These are phyloP conservation scores for Platanthera guangdongensis DNA, from an alignment of 106 monocot genomes.

Conservation along the genomic window DNA sequence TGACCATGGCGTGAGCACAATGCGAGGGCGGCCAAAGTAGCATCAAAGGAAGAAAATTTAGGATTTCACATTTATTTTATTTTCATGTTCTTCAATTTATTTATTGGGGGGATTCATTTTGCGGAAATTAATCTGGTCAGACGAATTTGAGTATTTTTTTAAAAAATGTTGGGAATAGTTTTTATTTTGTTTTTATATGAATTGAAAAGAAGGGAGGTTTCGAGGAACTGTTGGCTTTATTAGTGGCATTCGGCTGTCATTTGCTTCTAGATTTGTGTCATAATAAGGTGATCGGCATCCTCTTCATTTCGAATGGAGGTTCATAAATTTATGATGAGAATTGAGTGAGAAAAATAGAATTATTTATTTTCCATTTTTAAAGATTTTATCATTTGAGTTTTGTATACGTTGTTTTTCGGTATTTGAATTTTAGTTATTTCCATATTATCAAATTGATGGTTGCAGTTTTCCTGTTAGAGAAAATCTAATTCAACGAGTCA, in stretches of 20 bases:
- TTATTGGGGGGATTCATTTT: not conserved
- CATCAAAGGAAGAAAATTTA: not conserved
- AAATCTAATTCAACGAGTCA: too few species aligned
- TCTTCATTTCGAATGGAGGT: too few species aligned
- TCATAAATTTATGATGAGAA: too few species aligned
- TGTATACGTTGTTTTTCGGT: too few species aligned
- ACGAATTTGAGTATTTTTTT: not conserved
- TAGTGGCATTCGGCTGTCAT: not conserved
- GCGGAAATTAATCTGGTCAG: not conserved
- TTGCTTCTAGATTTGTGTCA: not conserved
- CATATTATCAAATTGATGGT: too few species aligned
- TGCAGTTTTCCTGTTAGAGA: too few species aligned
- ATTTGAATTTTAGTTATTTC: too few species aligned
- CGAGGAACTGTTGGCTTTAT: not conserved
- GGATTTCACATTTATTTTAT: not conserved
- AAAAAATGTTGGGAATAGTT: not conserved
- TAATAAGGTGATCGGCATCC: too few species aligned
- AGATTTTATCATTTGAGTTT: too few species aligned
- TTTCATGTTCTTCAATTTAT: not conserved
- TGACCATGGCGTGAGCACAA: conserved; percentile 12
- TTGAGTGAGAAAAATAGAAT: too few species aligned
- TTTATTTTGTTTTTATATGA: not conserved
- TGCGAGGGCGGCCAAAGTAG: not conserved
- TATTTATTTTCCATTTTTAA: too few species aligned
- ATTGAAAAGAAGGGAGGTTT: not conserved